These are phyloP conservation scores for Dioscorea zingiberensis DNA, from an alignment of 106 monocot genomes.

Conservation along the genomic window DNA sequence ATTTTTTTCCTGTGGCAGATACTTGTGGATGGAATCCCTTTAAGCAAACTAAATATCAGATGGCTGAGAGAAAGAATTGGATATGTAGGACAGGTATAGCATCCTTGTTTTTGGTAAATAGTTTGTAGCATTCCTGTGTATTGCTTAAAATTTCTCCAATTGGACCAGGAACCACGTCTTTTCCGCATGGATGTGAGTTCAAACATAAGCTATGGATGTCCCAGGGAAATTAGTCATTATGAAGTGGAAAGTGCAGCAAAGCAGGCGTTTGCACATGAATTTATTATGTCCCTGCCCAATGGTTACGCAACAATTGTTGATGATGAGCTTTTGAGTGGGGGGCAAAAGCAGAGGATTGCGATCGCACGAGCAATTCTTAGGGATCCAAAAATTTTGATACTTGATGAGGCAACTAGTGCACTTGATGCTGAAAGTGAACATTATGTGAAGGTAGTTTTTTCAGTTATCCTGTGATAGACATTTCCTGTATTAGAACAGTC, in stretches of 20 bases:
- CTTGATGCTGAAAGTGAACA: constrained; percentile 97
- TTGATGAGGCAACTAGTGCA: constrained; percentile 97
- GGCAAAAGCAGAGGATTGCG: constrained; percentile 95
- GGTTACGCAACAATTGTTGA: constrained; percentile 83
- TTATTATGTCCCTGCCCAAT: constrained; percentile 76
- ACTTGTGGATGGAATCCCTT: constrained; percentile 66
- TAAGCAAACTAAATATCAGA: constrained; percentile 58
- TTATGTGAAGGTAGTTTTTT: constrained; percentile 66
- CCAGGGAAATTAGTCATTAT: constrained; percentile 51
- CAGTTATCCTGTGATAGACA: neutral
- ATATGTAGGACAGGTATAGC: constrained; percentile 77
- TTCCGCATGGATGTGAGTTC: constrained; percentile 79
- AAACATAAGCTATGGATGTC: constrained; percentile 87
- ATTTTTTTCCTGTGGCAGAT: constrained; percentile 41
- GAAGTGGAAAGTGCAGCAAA: constrained; percentile 87
- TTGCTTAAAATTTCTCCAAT: neutral
- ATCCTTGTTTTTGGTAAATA: neutral
- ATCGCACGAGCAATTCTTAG: constrained; percentile 98
- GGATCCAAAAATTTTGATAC: constrained; percentile 82
- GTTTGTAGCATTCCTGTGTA: neutral
- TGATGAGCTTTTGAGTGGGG: constrained; percentile 82
- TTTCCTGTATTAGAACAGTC: neutral
- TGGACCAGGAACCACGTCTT: constrained; percentile 78
- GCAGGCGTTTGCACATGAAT: constrained; percentile 88
- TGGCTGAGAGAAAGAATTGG: constrained; percentile 89